Evolutionary conservation across 208 protist species (phyloP).

Genomic region (Crithidia sp.): DNA sequence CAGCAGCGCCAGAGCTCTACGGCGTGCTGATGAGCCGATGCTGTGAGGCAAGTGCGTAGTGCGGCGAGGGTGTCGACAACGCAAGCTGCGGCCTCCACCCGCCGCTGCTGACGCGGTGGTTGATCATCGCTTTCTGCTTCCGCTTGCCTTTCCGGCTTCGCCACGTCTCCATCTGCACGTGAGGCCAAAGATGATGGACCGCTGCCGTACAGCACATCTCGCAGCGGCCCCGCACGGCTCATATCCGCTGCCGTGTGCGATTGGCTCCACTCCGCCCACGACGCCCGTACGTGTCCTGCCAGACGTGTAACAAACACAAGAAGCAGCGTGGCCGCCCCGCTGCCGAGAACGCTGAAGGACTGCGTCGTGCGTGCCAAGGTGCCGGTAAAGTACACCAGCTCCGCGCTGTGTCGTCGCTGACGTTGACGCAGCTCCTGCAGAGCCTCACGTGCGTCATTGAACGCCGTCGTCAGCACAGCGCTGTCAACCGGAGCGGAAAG

Average conservation of each 20-base stretch:
- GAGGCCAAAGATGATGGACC: too few relatives aligned
- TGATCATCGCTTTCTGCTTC: too few relatives aligned
- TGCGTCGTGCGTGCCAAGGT: conserved; percentile 29
- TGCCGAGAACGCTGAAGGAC: conserved; percentile 27
- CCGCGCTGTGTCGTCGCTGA: conserved; percentile 19
- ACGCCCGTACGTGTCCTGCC: conserved; percentile 15
- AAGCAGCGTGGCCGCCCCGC: conserved; percentile 20
- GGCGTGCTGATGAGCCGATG: conserved; percentile 13
- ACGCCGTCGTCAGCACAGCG: background rate
- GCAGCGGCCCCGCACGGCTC: background rate
- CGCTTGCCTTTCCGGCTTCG: too few relatives aligned
- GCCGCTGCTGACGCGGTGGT: too few relatives aligned
- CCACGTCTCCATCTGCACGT: too few relatives aligned
- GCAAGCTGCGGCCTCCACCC: too few relatives aligned
- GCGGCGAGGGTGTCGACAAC: conserved; percentile 4
- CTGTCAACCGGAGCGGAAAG: background rate
- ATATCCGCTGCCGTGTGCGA: conserved; percentile 4
- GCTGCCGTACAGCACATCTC: too few relatives aligned
- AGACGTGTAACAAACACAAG: conserved; percentile 9
- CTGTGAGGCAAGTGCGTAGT: conserved; percentile 5
- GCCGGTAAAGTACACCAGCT: conserved; percentile 30
- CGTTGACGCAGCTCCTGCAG: background rate
- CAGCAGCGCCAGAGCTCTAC: conserved; percentile 33
- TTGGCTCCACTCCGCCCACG: conserved; percentile 33
- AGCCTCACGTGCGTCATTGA: background rate